Percentiles rank a stretch among this genome's conserved stretches.
These are phyloP conservation scores for Backusella liffmaniae DNA, from an alignment of 192 early-diverging fungal genomes.

Conservation along the genomic window DNA sequence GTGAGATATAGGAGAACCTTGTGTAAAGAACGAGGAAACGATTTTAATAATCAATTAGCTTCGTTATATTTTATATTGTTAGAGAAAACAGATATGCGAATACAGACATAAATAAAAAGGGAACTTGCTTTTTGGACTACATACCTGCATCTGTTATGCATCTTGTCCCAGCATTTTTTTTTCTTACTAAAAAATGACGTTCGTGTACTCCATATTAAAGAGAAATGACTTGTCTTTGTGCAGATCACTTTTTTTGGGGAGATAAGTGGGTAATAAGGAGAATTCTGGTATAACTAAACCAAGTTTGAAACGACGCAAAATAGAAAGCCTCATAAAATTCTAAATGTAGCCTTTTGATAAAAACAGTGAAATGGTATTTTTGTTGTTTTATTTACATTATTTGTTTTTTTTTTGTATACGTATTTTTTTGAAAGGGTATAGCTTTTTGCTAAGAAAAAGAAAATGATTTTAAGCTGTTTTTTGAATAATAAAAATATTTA, in stretches of 20 bases:
- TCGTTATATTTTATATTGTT: not conserved
- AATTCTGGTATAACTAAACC: not conserved
- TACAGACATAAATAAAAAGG: not conserved
- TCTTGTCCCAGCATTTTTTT: not conserved
- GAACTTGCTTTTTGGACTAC: not conserved
- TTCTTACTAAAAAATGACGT: not conserved
- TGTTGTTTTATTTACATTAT: constrained; percentile 1
- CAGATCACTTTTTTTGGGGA: not conserved
- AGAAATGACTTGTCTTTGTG: not conserved
- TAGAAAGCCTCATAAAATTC: not conserved
- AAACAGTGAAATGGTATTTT: not conserved
- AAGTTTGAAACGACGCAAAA: not conserved
- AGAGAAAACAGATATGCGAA: not conserved
- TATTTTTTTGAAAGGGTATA: not conserved
- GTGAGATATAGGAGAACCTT: not conserved
- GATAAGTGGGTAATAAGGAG: not conserved
- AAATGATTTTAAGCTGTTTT: constrained; percentile 5
- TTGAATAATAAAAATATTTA: constrained; percentile 4
- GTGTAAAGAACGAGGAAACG: not conserved
- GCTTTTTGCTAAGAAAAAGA: not conserved
- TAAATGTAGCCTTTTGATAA: not conserved
- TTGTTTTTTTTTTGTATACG: not conserved
- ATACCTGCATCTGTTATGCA: not conserved
- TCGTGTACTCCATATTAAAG: not conserved
- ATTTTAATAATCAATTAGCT: not conserved